Percentiles rank a stretch among this genome's conserved stretches.
Evolutionary conservation across 2,329 filamentous ascomycete genomes (phyloP).

Genomic region (Atkinsonella texensis): DNA sequence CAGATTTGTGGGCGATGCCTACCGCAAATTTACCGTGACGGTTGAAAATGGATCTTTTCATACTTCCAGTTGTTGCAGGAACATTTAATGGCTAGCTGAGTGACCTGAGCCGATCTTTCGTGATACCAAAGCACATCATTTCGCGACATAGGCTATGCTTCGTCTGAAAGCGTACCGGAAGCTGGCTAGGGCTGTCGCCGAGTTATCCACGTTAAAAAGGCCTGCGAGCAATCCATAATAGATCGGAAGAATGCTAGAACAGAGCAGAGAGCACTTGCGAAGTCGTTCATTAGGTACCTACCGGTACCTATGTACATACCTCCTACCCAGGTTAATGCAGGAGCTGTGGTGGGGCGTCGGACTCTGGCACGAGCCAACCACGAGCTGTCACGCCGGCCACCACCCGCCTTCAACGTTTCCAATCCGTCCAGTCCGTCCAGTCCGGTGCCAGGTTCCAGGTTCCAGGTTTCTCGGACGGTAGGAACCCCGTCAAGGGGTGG

Average conservation of each 20-base stretch:
- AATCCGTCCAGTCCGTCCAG: no score
- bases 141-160: slow-evolving; percentile 39
- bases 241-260: no score
- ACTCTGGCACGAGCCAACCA: slow-evolving; percentile 20
- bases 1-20: slow-evolving; percentile 44
- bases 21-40: slow-evolving; percentile 31
- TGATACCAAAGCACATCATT: slow-evolving; percentile 41
- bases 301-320: background rate
- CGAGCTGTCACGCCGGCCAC: background rate
- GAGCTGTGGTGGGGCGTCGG: background rate
- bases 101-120: slow-evolving; percentile 41
- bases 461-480: background rate
- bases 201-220: no score
- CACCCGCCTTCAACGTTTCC: no score
- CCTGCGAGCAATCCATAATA: no score
- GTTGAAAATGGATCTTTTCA: slow-evolving; percentile 37
- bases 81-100: slow-evolving; percentile 52
- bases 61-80: slow-evolving; percentile 47
- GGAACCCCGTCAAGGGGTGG: background rate
- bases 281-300: slow-evolving; percentile 18
- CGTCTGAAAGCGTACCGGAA: slow-evolving; percentile 40
- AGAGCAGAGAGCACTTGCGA: no score
- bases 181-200: slow-evolving; percentile 20
- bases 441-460: no score
- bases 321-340: no score